Conservation (phyloP, 2,329 filamentous ascomycete species). For the Penicillium aurantiogriseum region DNA sequence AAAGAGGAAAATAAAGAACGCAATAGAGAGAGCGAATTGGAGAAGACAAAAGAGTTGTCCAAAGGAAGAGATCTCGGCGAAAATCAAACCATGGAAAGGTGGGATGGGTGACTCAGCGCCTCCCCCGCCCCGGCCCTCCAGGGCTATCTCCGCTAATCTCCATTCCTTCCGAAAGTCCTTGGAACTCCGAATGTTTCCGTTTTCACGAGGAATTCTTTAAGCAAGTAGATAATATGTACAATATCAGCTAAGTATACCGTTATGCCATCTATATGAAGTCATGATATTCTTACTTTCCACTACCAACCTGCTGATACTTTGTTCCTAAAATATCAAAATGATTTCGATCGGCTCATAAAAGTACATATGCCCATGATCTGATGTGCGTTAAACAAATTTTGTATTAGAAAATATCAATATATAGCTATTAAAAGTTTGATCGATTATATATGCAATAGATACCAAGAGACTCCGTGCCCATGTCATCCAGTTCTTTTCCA, state of each 20-base stretch:
- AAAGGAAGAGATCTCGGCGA: neutral
- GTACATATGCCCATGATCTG: neutral
- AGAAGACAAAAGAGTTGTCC: neutral
- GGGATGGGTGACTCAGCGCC: neutral
- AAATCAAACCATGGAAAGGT: neutral
- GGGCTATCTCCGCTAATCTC: neutral
- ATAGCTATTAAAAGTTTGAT: neutral
- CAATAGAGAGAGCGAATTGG: neutral
- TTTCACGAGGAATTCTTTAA: too few relatives aligned
- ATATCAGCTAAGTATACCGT: neutral
- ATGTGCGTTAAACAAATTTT: neutral
- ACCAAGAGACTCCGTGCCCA: slow-evolving; percentile 1
- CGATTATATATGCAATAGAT: slow-evolving; percentile 1
- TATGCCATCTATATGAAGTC: neutral
- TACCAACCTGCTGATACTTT: neutral
- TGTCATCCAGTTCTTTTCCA: slow-evolving; percentile 1
- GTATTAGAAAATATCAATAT: neutral
- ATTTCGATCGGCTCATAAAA: neutral
- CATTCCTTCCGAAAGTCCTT: neutral
- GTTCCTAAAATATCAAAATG: neutral
- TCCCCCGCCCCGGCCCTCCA: neutral
- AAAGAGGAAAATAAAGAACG: neutral
- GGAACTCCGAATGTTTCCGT: neutral
- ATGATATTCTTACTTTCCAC: neutral
- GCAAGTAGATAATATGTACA: neutral